phyloP scores from a whole-genome alignment of 768 basidiomycete genomes.

The Boletus sp. region DNA sequence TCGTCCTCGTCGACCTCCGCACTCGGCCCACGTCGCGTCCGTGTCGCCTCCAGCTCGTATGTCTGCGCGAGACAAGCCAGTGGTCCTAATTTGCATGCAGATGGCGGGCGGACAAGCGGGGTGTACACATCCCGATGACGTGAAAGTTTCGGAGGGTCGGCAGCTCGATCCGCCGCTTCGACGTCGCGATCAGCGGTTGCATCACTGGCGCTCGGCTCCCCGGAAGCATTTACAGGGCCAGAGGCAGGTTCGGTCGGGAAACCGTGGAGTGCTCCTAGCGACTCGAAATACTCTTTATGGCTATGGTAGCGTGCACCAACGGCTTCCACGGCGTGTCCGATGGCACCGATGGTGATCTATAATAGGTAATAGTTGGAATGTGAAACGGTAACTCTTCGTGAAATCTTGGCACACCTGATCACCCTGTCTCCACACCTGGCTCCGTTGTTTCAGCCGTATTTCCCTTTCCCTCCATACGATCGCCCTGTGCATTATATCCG shows the following conservation, averaged over 20 bases:
- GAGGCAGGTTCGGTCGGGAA: background rate
- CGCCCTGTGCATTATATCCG: conserved; percentile 47
- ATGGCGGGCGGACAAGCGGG: conserved; percentile 37
- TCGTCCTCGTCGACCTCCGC: conserved; percentile 22
- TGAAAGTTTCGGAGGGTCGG: conserved; percentile 10
- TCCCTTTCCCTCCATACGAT: conserved; percentile 62
- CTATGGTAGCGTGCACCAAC: conserved; percentile 40
- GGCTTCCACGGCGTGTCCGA: conserved; percentile 50
- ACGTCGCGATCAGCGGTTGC: conserved; percentile 4
- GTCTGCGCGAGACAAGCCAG: conserved; percentile 21
- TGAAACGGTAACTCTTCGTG: background rate
- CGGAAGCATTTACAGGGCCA: background rate
- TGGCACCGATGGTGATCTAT: conserved; percentile 44
- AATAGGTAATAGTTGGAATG: conserved; percentile 1
- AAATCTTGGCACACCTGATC: conserved; percentile 37
- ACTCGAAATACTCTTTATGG: conserved; percentile 43
- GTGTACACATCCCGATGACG: conserved; percentile 34
- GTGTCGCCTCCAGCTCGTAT: conserved; percentile 22
- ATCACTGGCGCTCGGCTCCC: conserved; percentile 10
- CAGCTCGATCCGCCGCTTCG: background rate
- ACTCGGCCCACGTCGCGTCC: conserved; percentile 17
- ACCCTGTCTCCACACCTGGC: conserved; percentile 56
- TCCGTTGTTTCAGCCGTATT: conserved; percentile 51
- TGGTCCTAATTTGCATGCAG: conserved; percentile 8
- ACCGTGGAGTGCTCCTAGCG: conserved; percentile 25